A percentile compares a stretch with the other conserved stretches of the same genome.
Evolutionary conservation across 2,329 filamentous ascomycete species (phyloP).

Genomic region (Aspergillus sp.): DNA sequence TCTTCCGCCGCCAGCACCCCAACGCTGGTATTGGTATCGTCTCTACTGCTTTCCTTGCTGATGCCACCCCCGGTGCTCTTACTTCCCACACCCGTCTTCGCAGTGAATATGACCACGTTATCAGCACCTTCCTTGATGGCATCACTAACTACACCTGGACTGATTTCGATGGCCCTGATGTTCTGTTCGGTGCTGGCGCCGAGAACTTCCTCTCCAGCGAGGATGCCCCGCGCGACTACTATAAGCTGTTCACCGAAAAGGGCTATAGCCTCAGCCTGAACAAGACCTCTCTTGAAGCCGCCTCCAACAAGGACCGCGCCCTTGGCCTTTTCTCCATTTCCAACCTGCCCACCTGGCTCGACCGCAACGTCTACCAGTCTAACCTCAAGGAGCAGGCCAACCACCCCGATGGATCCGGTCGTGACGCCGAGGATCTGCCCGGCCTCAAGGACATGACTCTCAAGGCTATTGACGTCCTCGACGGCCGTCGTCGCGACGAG

Average conservation of each 20-base stretch:
- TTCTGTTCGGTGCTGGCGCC: constrained; percentile 78
- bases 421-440: constrained; percentile 70
- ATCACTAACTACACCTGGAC: constrained; percentile 81
- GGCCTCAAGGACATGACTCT: constrained; percentile 88
- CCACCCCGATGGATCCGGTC: constrained; percentile 64
- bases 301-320: constrained; percentile 60
- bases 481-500: constrained; percentile 62
- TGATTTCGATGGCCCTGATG: constrained; percentile 70
- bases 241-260: constrained; percentile 66
- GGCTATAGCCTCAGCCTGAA: constrained; percentile 72
- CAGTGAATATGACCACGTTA: constrained; percentile 66
- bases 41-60: constrained; percentile 71
- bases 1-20: constrained; percentile 67
- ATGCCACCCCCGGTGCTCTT: constrained; percentile 78
- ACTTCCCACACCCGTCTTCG: constrained; percentile 72
- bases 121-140: constrained; percentile 75
- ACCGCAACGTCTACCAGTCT: constrained; percentile 75
- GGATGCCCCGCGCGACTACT: constrained; percentile 58
- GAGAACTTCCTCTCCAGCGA: constrained; percentile 75
- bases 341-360: constrained; percentile 81
- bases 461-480: constrained; percentile 79
- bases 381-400: constrained; percentile 68
- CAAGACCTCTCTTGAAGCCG: constrained; percentile 66
- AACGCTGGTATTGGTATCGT: constrained; percentile 65
- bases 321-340: constrained; percentile 75